Base-by-base conservation (phyloP, 495 filamentous ascomycete genomes). In the Aspergillus panamensis region DNA sequence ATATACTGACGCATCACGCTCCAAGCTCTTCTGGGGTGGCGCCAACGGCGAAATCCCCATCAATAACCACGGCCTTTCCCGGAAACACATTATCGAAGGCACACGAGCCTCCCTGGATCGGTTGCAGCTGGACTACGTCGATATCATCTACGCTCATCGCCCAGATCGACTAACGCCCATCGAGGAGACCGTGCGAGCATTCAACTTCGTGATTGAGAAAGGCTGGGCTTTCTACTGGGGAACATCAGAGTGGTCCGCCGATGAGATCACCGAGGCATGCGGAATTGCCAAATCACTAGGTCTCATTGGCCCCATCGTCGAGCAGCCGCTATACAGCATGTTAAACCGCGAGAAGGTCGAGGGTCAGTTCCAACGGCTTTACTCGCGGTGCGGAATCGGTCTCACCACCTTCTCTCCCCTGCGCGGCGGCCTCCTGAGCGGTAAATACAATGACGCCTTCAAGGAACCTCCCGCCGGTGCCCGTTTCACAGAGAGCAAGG, bases 221-320 rank as follows among this genome's bases (percentile, higher is more conserved):
- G 87, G 90, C 42, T 87, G 91, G 75, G 85, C 87, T 20, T 87
- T 94, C 67, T 94, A 95, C 80, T 96, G 91, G 91, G 91, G 91
- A 32, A 95, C 91, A 1, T 90, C 87, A 0, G 89, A 93, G 76
- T 95, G 91, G 91, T 80, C 78, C 55, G 89, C 91, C 8, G 84
- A 82, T 51, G 89, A 96, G 75, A 93, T 96, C 65, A 80, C 82
- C 8, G 79, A 87, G 56, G 91, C 91, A 7, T 90, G 85, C 76
- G 77, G 84, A 42, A 73, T 89, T 37, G 91, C 91, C 13, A 87
- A 90, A 58, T 79, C 75, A 57, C 77, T 94, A 37, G 82, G 85
- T 19, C 78, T 96, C n/a, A 84, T 96, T 56, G 90, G 87, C 3
- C 91, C 91, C 8, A 68, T 88, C 21, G 86, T 89, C 71, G 91